phyloP scores from a whole-genome alignment of 1,284 basidiomycete species.

The Sporisorium iseilematis-ciliati region DNA sequence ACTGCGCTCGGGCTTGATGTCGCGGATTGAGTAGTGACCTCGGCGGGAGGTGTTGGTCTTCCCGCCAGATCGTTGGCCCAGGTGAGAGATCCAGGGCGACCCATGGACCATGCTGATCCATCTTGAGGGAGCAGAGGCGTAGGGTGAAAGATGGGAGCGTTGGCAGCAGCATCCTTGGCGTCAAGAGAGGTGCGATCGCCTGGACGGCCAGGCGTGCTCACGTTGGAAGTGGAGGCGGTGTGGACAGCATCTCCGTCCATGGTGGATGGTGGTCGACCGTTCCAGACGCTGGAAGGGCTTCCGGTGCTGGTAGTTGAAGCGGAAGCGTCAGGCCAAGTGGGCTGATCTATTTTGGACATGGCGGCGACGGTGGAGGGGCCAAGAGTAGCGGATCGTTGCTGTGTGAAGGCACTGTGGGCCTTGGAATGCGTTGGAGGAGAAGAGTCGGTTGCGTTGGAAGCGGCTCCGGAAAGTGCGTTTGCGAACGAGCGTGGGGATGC shows the following conservation, averaged over 20 bases:
- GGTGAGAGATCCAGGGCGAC: slow-evolving; percentile 20
- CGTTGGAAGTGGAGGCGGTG: slow-evolving; percentile 45
- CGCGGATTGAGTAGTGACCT: slow-evolving; percentile 19
- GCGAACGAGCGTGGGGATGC: slow-evolving; percentile 8
- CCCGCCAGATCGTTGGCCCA: slow-evolving; percentile 37
- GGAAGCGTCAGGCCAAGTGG: slow-evolving; percentile 42
- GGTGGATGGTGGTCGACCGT: slow-evolving; percentile 33
- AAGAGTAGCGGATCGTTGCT: slow-evolving; percentile 14
- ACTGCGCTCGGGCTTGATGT: slow-evolving; percentile 30
- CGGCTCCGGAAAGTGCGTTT: background rate
- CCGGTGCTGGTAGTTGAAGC: slow-evolving; percentile 15
- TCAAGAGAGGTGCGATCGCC: slow-evolving; percentile 21
- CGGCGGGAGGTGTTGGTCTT: slow-evolving; percentile 9
- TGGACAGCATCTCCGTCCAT: slow-evolving; percentile 43
- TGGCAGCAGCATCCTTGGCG: slow-evolving; percentile 20
- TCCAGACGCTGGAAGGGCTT: slow-evolving; percentile 51
- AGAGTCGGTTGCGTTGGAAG: background rate
- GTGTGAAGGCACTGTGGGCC: background rate
- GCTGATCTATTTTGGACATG: slow-evolving; percentile 39
- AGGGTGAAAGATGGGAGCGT: slow-evolving; percentile 29
- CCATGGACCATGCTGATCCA: slow-evolving; percentile 43
- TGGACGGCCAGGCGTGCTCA: slow-evolving; percentile 40
- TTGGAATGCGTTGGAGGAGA: background rate
- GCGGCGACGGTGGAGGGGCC: slow-evolving; percentile 13
- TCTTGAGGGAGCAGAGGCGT: slow-evolving; percentile 43